These are phyloP conservation scores for Bisporella sp. DNA, from an alignment of 2,329 filamentous ascomycete genomes.

Conservation along the genomic window DNA sequence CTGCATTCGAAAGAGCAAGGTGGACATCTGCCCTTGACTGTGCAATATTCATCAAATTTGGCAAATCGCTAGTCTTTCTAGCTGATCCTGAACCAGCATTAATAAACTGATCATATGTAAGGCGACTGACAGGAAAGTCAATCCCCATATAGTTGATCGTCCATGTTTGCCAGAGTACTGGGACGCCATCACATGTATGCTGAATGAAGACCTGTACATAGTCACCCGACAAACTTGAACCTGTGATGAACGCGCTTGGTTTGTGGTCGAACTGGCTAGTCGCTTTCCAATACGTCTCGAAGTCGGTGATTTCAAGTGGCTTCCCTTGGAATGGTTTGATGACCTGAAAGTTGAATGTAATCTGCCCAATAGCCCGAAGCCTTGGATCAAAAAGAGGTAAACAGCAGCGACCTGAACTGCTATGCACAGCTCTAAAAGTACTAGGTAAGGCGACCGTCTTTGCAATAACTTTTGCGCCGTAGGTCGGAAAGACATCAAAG, in stretches of 20 bases:
- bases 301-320: constrained; percentile 93
- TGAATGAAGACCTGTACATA: constrained; percentile 91
- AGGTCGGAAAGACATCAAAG: constrained; percentile 96
- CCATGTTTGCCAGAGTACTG: constrained; percentile 84
- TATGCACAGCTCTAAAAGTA: constrained; percentile 69
- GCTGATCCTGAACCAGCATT: constrained; percentile 28
- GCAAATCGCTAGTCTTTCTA: constrained; percentile 32
- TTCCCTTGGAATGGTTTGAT: constrained; percentile 93
- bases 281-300: constrained; percentile 98
- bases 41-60: constrained; percentile 37
- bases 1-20: constrained; percentile 64
- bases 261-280: constrained; percentile 88
- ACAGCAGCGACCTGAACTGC: constrained; percentile 73
- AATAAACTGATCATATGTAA: constrained; percentile 68
- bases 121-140: constrained; percentile 72
- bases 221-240: constrained; percentile 91
- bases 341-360: constrained; percentile 90
- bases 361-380: constrained; percentile 83
- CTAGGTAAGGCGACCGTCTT: constrained; percentile 88
- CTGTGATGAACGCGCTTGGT: constrained; percentile 81
- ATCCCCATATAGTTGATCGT: constrained; percentile 68
- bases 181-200: constrained; percentile 78
- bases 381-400: constrained; percentile 90
- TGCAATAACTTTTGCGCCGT: constrained; percentile 94
- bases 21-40: constrained; percentile 56